Percentiles rank a stretch among this genome's conserved stretches.
Evolutionary conservation across 164 flowering plant species (phyloP).

Genomic region (Stephania yunnanensis): DNA sequence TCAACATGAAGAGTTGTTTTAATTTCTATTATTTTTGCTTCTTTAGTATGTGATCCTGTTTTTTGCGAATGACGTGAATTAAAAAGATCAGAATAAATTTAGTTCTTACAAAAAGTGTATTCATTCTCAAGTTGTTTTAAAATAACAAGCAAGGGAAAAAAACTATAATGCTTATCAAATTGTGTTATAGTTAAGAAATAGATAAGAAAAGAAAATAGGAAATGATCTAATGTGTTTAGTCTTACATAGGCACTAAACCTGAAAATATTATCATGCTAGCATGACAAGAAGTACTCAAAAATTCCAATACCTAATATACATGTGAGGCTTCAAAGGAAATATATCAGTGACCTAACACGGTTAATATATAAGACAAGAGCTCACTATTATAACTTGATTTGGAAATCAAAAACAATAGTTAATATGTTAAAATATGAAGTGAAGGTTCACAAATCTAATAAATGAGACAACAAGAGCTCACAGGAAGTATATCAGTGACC

Average conservation of each 20-base stretch:
- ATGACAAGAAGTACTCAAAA: no score
- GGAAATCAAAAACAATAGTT: not conserved
- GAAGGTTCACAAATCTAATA: no score
- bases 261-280: not conserved
- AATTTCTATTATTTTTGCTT: not conserved
- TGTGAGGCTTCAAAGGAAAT: no score
- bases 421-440: not conserved
- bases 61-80: no score
- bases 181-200: not conserved
- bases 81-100: not conserved
- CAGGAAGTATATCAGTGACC: no score
- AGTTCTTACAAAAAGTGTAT: not conserved
- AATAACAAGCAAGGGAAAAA: not conserved
- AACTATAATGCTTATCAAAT: not conserved
- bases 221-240: not conserved
- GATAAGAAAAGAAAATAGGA: not conserved
- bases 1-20: not conserved
- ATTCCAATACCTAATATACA: no score
- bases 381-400: no score
- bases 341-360: no score
- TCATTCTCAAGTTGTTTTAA: not conserved
- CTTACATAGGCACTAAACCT: not conserved
- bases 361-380: no score
- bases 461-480: no score
- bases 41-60: no score